Base-by-base conservation (phyloP, 2,329 filamentous ascomycete genomes). In the Ceratocystis colombiana region DNA sequence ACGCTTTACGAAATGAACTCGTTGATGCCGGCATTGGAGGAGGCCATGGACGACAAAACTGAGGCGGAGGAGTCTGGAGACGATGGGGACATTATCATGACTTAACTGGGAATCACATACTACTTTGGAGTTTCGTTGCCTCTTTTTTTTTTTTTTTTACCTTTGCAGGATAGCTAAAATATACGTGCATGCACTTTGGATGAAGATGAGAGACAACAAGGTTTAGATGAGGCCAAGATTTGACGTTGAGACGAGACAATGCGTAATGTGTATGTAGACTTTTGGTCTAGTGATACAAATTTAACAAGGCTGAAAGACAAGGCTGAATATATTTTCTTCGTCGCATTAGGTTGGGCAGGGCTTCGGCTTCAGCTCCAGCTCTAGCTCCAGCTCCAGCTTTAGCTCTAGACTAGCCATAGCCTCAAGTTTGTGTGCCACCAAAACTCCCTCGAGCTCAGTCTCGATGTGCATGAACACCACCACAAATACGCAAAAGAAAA, bases 1-100 rank as follows among this genome's bases (percentile, higher is more conserved):
- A 95, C 93, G 69, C 79, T 97, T 69, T 83, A 87, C 72, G 89
- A 96, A 78, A 97, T 97, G 92, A 91, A 96, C 73, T 88, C 81
- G 74, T 80, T 87, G 68, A 79, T 79, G 50, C 80, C 82, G 6
- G 71, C 76, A 57, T 68, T 77, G 65, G 75, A 65, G 74, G 67
- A 68, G 44, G 73, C 72, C 6, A 71, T 73, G 8, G 73, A 74
- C 65, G 70, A 69, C 20, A 61, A 71, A 62, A 73, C 76, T 72
- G 73, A 71, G 62, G 73, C 76, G 73, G 73, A 71, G 66, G 72
- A 76, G 62, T 64, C 71, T 55, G 79, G 30, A 17, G 55, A 73
- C 68, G 79, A 73, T 68, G 77, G 66, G 69, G 78, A 80, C 71
- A 72, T 76, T 64, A 71, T 79, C 66, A 79, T 80, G 78, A 73